Base-by-base conservation (phyloP, 2,329 filamentous ascomycete genomes). In the Pyrenochaeta sp. region DNA sequence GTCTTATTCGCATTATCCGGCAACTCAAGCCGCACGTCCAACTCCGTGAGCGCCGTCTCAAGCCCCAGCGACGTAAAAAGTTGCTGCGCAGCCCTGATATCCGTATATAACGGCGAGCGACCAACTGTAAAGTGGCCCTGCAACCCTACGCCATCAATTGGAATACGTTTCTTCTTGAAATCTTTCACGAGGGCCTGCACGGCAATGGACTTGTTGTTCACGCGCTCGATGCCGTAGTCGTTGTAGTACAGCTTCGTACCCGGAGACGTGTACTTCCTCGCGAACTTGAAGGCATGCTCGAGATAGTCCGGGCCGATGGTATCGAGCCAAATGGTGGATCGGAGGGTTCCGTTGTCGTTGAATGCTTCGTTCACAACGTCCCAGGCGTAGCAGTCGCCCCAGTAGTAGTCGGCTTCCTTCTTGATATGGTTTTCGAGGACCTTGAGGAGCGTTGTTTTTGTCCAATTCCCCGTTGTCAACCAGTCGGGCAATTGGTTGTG, bases 311-410 rank as follows among this genome's bases (percentile, higher is more conserved):
- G 76, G 15, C 82, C 82, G 13, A 86, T 76, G 21, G 76, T 76
- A 20, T 75, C 65, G 65, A 78, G 77, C 69, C 83, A 87, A 48
- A 84, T 75, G 41, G 68, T 74, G 44, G 73, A 58, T 42, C 82
- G 74, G 68, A 74, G 81, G 6, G 73, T 76, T 10, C 81, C 82
- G 53, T 81, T 77, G 14, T 86, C 83, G 44, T 79, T 76, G 27
- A 84, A 74, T 4, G 78, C 80, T 72, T 87, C 84, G 63, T 87
- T 87, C 17, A 86, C 77, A 0, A 87, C 84, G 42, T 87, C 84
- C 83, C 83, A 87, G 20, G 78, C 76, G 62, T 82, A 81, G 67
- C 83, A 85, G 54, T 81, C 74, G 41, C 81, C 79, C 64, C 79
- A 78, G 72, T 80, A 86, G 67, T 85, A 77, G 10, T 69, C 73